Evolutionary conservation across 148 eudicot genomes (phyloP).

Genomic region (Camellia sinensis): DNA sequence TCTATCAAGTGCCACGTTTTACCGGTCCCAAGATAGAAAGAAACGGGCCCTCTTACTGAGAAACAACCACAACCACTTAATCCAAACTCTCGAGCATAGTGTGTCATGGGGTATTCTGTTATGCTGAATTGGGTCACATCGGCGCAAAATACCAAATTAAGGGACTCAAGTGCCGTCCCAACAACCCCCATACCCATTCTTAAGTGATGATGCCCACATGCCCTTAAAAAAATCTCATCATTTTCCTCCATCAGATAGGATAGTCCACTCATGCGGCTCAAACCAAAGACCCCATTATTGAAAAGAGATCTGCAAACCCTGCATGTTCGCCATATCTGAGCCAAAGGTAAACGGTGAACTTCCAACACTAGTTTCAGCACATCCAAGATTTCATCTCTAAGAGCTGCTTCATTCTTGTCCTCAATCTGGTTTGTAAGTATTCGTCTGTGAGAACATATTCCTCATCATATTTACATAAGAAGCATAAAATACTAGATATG

Average conservation of each 20-base stretch:
- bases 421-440: too few relatives aligned
- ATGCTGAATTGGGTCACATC: conserved; percentile 23
- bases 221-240: neutral
- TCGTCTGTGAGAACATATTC: too few relatives aligned
- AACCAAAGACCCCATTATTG: too few relatives aligned
- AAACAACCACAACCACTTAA: conserved; percentile 16
- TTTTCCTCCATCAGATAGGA: neutral
- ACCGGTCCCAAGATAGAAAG: too few relatives aligned
- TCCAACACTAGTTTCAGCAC: too few relatives aligned
- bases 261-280: too few relatives aligned
- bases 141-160: conserved; percentile 18
- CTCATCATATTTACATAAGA: too few relatives aligned
- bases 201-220: neutral
- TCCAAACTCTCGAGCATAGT: conserved; percentile 16
- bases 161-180: conserved; percentile 15
- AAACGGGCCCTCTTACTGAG: neutral
- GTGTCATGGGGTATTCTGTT: conserved; percentile 29
- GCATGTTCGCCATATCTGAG: neutral
- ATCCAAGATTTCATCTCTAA: too few relatives aligned
- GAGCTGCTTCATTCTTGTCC: too few relatives aligned
- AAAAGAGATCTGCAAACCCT: neutral
- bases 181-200: conserved; percentile 19
- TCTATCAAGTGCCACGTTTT: too few relatives aligned
- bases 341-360: neutral
- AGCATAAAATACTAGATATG: too few relatives aligned